Conservation (phyloP, 1,284 basidiomycete genomes). For the Ceratobasidium sp. region DNA sequence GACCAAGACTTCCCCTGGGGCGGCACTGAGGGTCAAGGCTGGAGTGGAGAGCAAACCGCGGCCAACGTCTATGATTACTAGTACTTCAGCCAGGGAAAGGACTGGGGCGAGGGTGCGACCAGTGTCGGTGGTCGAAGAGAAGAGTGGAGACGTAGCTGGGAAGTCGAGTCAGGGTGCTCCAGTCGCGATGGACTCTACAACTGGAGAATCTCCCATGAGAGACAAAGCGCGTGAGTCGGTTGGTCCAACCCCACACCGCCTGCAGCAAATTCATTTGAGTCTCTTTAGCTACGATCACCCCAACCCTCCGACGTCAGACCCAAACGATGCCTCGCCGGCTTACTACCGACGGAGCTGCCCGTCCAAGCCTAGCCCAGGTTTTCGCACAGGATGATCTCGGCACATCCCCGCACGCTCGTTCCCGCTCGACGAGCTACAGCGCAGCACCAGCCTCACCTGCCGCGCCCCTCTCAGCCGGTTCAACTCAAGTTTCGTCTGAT, state of each 20-base stretch:
- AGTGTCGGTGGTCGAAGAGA: slow-evolving; percentile 12
- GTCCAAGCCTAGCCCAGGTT: slow-evolving; percentile 18
- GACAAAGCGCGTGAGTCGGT: slow-evolving; percentile 14
- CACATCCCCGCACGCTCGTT: slow-evolving; percentile 10
- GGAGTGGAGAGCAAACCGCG: slow-evolving; percentile 23
- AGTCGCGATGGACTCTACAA: not conserved
- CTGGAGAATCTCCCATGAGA: not conserved
- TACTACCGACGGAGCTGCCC: slow-evolving; percentile 1
- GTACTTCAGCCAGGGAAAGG: slow-evolving; percentile 6
- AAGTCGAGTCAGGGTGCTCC: slow-evolving; percentile 1
- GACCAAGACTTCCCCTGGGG: slow-evolving; percentile 13
- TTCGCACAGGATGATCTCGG: slow-evolving; percentile 35
- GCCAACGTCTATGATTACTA: slow-evolving; percentile 30
- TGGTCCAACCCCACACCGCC: no score
- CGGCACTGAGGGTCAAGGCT: slow-evolving; percentile 12
- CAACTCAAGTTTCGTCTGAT: not conserved
- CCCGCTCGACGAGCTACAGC: slow-evolving; percentile 20
- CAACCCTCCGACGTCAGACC: slow-evolving; percentile 20
- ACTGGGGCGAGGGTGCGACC: slow-evolving; percentile 9
- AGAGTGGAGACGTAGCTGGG: slow-evolving; percentile 1
- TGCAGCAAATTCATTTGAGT: not conserved
- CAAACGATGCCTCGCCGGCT: slow-evolving; percentile 38
- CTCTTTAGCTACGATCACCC: slow-evolving; percentile 19
- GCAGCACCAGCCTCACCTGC: not conserved
- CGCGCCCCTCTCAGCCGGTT: no score